Evolutionary conservation across 148 eudicot species (phyloP), one percentile per base, ranked within the genome.

Genomic region (Cornus suecica): DNA sequence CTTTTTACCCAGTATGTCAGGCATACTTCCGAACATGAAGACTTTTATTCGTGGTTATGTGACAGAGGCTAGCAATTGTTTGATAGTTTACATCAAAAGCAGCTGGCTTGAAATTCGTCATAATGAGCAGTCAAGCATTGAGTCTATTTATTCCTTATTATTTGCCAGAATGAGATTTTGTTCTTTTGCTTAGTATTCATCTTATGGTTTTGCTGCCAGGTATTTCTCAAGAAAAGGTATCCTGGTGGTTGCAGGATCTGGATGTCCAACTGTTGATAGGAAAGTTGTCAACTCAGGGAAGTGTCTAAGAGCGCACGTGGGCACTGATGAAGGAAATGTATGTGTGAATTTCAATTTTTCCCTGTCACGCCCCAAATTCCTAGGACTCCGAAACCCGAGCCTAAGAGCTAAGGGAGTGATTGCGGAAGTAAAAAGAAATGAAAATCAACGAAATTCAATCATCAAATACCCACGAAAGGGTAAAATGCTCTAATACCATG

Each of bases 231-330:
- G 81, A 70, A 77, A 76, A 76, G 87, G 87, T 80, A 87, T 90
- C 66, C 15, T 68, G 83, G 79, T 75, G 58, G 30, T 85, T 63
- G 91, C 88, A 56, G 88, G 83, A 72, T 80, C 81, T 67, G 91
- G 91, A 74, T 90, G 93, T 70, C 93, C 87, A 42, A 78, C 82
- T 77, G 24, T 74, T 54, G 93, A 90, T 66, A 87, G 93, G 83
- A 90, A 90, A 81, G 86, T 90, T 78, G 86, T 86, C 26, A 90
- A 90, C 80, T 86, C 91, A 13, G 93, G 84, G 70, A 90, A 90
- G 79, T 91, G 92, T 63, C 79, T 90, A 23, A 77, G 93, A 71
- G 88, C 83, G 60, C 83, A 79, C 65, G 82, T 87, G 5, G 85
- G 87, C 34, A 61, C 87, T 20, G 83, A 84, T 66, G 93, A 90